Percentiles rank a stretch among this genome's conserved stretches.
These are phyloP conservation scores for Thraustochytrium striatum DNA, from an alignment of 352 stramenopile genomes.

Conservation along the genomic window DNA sequence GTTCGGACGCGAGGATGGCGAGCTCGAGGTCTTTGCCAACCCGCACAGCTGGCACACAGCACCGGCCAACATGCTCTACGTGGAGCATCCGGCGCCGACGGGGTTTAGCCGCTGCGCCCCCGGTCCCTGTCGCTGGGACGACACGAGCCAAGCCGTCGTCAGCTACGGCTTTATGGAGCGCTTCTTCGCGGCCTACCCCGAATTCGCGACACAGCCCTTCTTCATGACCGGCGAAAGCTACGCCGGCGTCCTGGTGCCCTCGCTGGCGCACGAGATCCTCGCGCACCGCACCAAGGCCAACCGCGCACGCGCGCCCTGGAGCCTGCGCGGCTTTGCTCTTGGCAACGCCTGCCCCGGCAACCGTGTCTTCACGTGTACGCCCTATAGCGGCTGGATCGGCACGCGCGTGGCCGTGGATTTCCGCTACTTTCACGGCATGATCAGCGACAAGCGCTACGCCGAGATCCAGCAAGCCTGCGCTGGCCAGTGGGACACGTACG, in stretches of 20 bases:
- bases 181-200: slow-evolving; percentile 77
- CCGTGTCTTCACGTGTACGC: slow-evolving; percentile 38
- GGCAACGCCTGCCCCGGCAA: slow-evolving; percentile 33
- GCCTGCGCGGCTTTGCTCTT: background rate
- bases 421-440: slow-evolving; percentile 30
- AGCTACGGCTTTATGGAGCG: slow-evolving; percentile 67
- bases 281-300: slow-evolving; percentile 49
- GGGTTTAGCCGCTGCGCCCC: slow-evolving; percentile 54
- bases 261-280: slow-evolving; percentile 71
- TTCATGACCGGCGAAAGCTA: slow-evolving; percentile 92
- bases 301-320: background rate
- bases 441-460: background rate
- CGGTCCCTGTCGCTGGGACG: slow-evolving; percentile 64
- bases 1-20: background rate
- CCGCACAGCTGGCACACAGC: slow-evolving; percentile 56
- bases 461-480: background rate
- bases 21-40: background rate
- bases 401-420: slow-evolving; percentile 18
- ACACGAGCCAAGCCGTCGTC: slow-evolving; percentile 66
- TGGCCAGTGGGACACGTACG: slow-evolving; percentile 9
- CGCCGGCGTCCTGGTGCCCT: slow-evolving; percentile 86
- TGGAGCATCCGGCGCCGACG: slow-evolving; percentile 60
- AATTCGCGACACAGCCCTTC: slow-evolving; percentile 71
- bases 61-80: slow-evolving; percentile 61
- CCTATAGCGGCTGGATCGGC: slow-evolving; percentile 16